Percentiles rank a stretch among this genome's conserved stretches.
phyloP scores from a whole-genome alignment of 108 stramenopile species.

The Bacterosira constricta region DNA sequence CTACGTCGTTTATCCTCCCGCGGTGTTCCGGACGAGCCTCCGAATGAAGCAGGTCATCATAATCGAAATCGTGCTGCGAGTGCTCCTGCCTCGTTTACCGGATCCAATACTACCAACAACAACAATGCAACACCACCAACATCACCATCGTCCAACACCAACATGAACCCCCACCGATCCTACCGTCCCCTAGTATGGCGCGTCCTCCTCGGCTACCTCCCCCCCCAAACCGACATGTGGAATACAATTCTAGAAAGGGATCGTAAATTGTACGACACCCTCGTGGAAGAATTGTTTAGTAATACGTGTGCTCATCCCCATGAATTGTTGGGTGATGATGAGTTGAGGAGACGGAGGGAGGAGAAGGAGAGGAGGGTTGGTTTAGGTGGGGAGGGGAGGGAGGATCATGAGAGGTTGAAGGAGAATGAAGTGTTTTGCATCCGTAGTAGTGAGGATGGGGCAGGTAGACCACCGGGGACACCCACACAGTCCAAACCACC shows the following conservation, averaged over 20 bases:
- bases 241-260: constrained; percentile 43
- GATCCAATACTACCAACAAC: not conserved
- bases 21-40: constrained; percentile 66
- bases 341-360: constrained; percentile 1
- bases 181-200: constrained; percentile 78
- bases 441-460: not conserved
- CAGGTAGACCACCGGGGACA: not conserved
- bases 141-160: not conserved
- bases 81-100: not conserved
- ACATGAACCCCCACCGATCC: constrained; percentile 37
- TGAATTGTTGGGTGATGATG: constrained; percentile 25
- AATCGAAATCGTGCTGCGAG: constrained; percentile 7
- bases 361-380: not conserved
- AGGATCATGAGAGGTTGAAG: not conserved
- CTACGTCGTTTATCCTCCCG: constrained; percentile 62
- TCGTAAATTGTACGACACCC: constrained; percentile 56
- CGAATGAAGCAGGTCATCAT: no score
- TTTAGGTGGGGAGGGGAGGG: not conserved
- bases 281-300: constrained; percentile 63
- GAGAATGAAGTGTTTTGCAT: not conserved
- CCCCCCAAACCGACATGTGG: constrained; percentile 61
- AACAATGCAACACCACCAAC: not conserved
- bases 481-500: not conserved
- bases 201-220: constrained; percentile 73
- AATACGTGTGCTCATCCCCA: constrained; percentile 45